Evolutionary conservation across 2,329 filamentous ascomycete genomes (phyloP).

Genomic region (Fusarium sp.): DNA sequence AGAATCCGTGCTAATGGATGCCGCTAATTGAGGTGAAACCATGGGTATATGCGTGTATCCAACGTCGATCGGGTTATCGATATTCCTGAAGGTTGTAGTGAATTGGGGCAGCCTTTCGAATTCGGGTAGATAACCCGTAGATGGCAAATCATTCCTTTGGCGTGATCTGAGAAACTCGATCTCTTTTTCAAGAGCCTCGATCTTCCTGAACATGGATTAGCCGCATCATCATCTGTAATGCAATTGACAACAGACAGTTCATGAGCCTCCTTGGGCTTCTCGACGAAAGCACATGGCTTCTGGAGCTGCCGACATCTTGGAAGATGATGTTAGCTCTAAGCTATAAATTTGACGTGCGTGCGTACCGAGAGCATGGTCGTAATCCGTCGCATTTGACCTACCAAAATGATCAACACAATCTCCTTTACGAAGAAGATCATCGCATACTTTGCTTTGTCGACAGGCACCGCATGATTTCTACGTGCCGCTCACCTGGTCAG

Average conservation of each 20-base stretch:
- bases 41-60: not conserved
- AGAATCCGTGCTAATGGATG: not conserved
- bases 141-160: not conserved
- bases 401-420: fast-evolving
- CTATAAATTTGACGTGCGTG: fast-evolving
- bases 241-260: not conserved
- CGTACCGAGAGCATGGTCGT: slow-evolving; percentile 20
- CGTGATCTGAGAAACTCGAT: slow-evolving; percentile 12
- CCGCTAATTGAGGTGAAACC: not conserved
- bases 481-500: not conserved
- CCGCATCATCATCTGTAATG: fast-evolving
- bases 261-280: slow-evolving; percentile 18
- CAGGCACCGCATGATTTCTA: slow-evolving; percentile 22
- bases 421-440: fast-evolving
- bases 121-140: not conserved
- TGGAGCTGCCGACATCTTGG: slow-evolving; percentile 11
- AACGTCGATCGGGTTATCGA: fast-evolving
- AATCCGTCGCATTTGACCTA: slow-evolving; percentile 26
- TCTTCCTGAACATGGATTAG: not conserved
- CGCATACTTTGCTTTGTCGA: slow-evolving; percentile 22
- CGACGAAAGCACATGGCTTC: slow-evolving; percentile 11
- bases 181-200: slow-evolving; percentile 20
- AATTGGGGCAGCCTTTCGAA: not conserved
- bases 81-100: fast-evolving
- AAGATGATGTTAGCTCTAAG: not conserved